Percentiles rank a stretch among this genome's conserved stretches.
Evolutionary conservation across 164 flowering plant species (phyloP).

Genomic region (Magnolia officinalis): DNA sequence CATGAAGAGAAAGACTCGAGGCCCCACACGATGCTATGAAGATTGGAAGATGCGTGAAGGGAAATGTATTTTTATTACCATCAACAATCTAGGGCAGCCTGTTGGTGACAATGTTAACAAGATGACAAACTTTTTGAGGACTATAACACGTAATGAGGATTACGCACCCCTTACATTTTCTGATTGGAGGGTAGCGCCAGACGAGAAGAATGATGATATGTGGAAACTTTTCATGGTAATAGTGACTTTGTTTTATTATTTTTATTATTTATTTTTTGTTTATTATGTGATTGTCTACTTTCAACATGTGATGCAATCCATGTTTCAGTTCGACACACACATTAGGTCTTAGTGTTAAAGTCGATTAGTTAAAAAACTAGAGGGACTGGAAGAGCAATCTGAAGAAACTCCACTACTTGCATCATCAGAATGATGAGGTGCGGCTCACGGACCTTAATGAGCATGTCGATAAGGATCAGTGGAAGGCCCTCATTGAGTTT

Average conservation of each 20-base stretch:
- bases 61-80: neutral
- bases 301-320: constrained; percentile 11
- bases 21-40: neutral
- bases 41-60: neutral
- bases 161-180: neutral
- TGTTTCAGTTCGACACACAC: constrained; percentile 20
- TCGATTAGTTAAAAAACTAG: constrained; percentile 21
- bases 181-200: neutral
- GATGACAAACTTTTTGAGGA: neutral
- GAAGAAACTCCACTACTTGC: constrained; percentile 19
- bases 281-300: neutral
- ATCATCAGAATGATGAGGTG: constrained; percentile 19
- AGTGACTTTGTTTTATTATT: neutral
- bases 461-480: constrained; percentile 24
- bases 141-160: neutral
- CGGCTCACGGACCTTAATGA: constrained; percentile 13
- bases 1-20: neutral
- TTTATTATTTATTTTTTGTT: neutral
- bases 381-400: constrained; percentile 23
- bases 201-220: neutral
- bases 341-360: constrained; percentile 19
- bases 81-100: neutral
- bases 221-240: neutral
- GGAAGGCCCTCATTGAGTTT: constrained; percentile 20
- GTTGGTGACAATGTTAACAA: neutral